Percentiles rank a stretch among this genome's conserved stretches.
phyloP scores from a whole-genome alignment of 768 basidiomycete species.

The Rhizopogon vinicolor region DNA sequence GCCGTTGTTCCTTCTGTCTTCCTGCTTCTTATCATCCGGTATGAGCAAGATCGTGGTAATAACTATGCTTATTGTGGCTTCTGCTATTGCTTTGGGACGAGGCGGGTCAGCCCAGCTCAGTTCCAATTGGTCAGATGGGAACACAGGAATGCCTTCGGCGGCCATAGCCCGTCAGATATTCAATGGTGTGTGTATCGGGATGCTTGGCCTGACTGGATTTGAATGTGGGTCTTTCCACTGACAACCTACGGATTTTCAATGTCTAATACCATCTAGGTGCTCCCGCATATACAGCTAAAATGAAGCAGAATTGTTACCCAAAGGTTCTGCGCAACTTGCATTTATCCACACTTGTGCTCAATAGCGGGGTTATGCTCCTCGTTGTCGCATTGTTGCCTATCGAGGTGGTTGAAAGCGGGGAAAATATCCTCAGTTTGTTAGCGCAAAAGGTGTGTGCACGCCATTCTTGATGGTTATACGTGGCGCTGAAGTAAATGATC shows the following conservation, averaged over 20 bases:
- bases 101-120: slow-evolving; percentile 43
- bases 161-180: slow-evolving; percentile 46
- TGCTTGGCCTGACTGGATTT: slow-evolving; percentile 70
- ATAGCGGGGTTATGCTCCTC: slow-evolving; percentile 51
- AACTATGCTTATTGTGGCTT: slow-evolving; percentile 45
- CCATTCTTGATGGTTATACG: background rate
- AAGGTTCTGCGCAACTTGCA: slow-evolving; percentile 64
- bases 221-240: slow-evolving; percentile 39
- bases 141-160: slow-evolving; percentile 22
- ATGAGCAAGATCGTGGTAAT: slow-evolving; percentile 47
- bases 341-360: slow-evolving; percentile 51
- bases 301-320: slow-evolving; percentile 52
- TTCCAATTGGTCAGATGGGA: slow-evolving; percentile 49
- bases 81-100: slow-evolving; percentile 46
- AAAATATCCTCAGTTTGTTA: slow-evolving; percentile 63
- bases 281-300: slow-evolving; percentile 61
- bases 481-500: background rate
- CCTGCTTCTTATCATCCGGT: background rate
- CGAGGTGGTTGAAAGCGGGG: slow-evolving; percentile 39
- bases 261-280: slow-evolving; percentile 34
- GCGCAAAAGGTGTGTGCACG: slow-evolving; percentile 43
- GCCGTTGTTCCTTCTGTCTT: background rate
- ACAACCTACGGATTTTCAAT: background rate
- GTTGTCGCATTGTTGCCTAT: slow-evolving; percentile 58
- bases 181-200: slow-evolving; percentile 64